Evolutionary conservation across 768 basidiomycete genomes (phyloP), one percentile per base, ranked within the genome.

Genomic region (Piloderma croceum): DNA sequence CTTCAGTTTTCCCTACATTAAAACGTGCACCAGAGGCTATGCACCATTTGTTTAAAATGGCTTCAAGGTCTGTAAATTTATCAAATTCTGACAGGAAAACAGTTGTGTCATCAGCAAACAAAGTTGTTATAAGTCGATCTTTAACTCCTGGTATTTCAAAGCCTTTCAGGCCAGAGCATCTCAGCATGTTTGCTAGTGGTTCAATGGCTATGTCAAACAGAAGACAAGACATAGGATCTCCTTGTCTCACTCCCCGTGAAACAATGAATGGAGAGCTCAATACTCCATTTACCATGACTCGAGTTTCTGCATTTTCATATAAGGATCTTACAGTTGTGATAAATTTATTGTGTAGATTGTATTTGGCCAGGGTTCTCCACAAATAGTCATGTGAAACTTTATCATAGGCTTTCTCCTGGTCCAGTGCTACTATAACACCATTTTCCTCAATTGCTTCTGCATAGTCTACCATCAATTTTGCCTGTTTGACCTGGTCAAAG

Each of bases 201-300:
- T 65, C 60, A 1, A 63, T 64, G 0, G 62, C 59, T 0, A 63
- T 20, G 45, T 62, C 42, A 13, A 61, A 64, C 0, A 65, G 54
- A 0, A 64, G 50, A 45, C 64, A 65, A 0, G 57, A 63, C 0
- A 63, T 38, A 0, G 59, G 57, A 48, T 63, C 58, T 1, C 63
- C 66, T 35, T 70, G 69, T 7, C 59, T 7, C 0, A 67, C 63
- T 0, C 69, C 69, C 23, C 64, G 49, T 3, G 40, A 51, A 1
- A 64, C 41, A 21, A 38, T 36, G 39, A 55, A 65, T 1, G 40
- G 21, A 7, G 22, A 19, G 33, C 64, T 63, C 7, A 56, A 9
- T 0, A 34, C 17, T 2, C 64, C 61, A 22, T 68, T 69, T 13
- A 69, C 39, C 34, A 60, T 60, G 2, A 67, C 52, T n/a, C 5